Conservation (phyloP, 2,329 filamentous ascomycete species). For the Aspergillus terreus region DNA sequence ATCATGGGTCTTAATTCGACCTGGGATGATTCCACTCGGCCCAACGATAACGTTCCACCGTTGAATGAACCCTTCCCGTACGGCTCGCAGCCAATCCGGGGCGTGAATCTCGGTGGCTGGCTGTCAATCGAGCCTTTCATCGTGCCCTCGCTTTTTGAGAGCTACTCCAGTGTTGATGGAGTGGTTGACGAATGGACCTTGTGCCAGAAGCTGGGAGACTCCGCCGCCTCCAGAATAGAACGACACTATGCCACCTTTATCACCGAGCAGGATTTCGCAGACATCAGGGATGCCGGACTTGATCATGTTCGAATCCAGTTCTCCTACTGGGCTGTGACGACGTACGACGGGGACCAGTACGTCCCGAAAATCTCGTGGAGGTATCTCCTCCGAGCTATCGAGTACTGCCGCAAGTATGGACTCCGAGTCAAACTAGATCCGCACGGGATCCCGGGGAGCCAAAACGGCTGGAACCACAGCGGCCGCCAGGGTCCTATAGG, state of each 20-base stretch:
- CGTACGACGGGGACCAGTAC: slow-evolving; percentile 83
- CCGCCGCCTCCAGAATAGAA: slow-evolving; percentile 69
- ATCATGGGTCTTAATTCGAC: slow-evolving; percentile 81
- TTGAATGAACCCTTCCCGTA: slow-evolving; percentile 78
- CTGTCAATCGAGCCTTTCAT: slow-evolving; percentile 92
- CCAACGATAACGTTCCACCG: slow-evolving; percentile 76
- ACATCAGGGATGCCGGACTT: slow-evolving; percentile 81
- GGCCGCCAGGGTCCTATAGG: slow-evolving; percentile 74
- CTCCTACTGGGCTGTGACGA: slow-evolving; percentile 89
- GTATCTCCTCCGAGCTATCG: slow-evolving; percentile 86
- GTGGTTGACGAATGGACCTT: slow-evolving; percentile 90
- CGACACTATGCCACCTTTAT: slow-evolving; percentile 89
- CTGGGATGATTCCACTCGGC: slow-evolving; percentile 77
- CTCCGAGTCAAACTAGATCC: slow-evolving; percentile 89
- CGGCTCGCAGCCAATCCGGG: slow-evolving; percentile 71
- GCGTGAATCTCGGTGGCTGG: slow-evolving; percentile 93
- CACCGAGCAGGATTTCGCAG: slow-evolving; percentile 74
- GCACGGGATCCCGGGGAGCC: slow-evolving; percentile 85
- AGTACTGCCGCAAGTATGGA: slow-evolving; percentile 89
- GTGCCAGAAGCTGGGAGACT: slow-evolving; percentile 63
- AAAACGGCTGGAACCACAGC: slow-evolving; percentile 98
- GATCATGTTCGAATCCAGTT: slow-evolving; percentile 97
- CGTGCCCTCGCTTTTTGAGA: slow-evolving; percentile 81
- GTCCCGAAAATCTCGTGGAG: slow-evolving; percentile 84
- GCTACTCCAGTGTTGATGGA: slow-evolving; percentile 56